Conservation (phyloP, 2,329 filamentous ascomycete genomes). For the Colletotrichum gigasporum region DNA sequence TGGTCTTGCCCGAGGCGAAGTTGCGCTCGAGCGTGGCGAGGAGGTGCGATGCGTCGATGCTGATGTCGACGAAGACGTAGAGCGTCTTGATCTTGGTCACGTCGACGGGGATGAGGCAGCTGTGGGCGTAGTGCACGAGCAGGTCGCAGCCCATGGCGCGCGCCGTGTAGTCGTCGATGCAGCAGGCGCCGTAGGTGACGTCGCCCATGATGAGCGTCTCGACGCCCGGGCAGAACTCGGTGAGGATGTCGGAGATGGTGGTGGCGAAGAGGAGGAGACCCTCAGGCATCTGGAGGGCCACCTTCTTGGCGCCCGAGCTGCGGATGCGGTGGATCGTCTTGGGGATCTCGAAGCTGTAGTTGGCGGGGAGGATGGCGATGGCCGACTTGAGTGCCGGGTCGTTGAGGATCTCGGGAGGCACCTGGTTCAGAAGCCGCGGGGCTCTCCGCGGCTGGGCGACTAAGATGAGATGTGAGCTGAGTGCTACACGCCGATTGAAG, state of each 20-base stretch:
- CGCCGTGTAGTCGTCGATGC: constrained; percentile 98
- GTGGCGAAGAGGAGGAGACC: constrained; percentile 95
- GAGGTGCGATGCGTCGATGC: constrained; percentile 90
- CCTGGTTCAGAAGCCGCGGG: constrained; percentile 87
- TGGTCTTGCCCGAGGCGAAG: constrained; percentile 83
- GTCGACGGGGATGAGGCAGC: constrained; percentile 94
- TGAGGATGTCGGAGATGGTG: constrained; percentile 95
- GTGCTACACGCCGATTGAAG: not conserved
- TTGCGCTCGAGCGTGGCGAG: constrained; percentile 89
- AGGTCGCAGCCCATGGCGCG: constrained; percentile 93
- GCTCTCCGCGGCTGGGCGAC: constrained; percentile 77
- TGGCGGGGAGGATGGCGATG: constrained; percentile 86
- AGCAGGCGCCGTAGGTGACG: constrained; percentile 98
- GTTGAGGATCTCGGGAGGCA: constrained; percentile 86
- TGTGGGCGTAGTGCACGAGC: constrained; percentile 96
- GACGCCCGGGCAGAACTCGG: constrained; percentile 89
- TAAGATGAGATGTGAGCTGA: constrained; percentile 44
- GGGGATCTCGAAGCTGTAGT: constrained; percentile 98
- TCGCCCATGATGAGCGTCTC: constrained; percentile 99
- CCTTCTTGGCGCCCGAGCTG: constrained; percentile 78
- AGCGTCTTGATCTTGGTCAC: constrained; percentile 97
- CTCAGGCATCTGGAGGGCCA: constrained; percentile 97
- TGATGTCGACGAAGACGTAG: constrained; percentile 98
- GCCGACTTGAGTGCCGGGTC: constrained; percentile 88
- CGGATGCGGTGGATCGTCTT: constrained; percentile 97